phyloP scores from a whole-genome alignment of 768 basidiomycete species.

The Phaffia tasmanica region DNA sequence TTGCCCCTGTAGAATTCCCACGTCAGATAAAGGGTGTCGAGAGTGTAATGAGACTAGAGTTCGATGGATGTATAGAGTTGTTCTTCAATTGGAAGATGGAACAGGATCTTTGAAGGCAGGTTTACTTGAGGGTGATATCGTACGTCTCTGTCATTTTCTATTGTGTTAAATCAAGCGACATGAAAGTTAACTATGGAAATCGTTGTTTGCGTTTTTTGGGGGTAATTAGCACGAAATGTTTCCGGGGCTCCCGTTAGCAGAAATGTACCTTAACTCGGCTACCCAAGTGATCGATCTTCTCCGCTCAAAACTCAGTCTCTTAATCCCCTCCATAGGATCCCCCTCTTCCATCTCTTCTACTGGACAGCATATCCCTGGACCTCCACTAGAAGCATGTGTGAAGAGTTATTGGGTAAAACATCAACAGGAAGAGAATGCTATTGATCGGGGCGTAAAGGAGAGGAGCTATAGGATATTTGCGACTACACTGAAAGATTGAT shows the following conservation, averaged over 20 bases:
- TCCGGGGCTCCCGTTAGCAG: background rate
- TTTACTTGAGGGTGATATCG: constrained; percentile 2
- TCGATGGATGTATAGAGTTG: constrained; percentile 1
- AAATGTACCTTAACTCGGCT: background rate
- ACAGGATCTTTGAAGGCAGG: background rate
- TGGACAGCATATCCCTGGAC: too few species aligned
- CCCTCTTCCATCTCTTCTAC: too few species aligned
- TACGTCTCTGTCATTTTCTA: background rate
- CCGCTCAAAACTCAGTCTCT: background rate
- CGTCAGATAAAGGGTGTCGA: constrained; percentile 1
- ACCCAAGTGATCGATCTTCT: constrained; percentile 5
- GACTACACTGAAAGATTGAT: too few species aligned
- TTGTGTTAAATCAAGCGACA: background rate
- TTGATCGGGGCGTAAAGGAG: too few species aligned
- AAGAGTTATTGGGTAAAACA: too few species aligned
- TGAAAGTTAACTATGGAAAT: background rate
- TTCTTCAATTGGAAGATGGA: constrained; percentile 5
- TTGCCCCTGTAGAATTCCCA: background rate
- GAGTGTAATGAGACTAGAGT: background rate
- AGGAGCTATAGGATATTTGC: too few species aligned
- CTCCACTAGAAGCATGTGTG: too few species aligned
- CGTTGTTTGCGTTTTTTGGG: too few species aligned
- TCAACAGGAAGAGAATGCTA: too few species aligned
- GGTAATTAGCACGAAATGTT: background rate
- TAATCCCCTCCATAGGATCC: background rate